A percentile compares a stretch with the other conserved stretches of the same genome.
Evolutionary conservation across 2,329 filamentous ascomycete species (phyloP).

Genomic region (Trichoderma sp.): DNA sequence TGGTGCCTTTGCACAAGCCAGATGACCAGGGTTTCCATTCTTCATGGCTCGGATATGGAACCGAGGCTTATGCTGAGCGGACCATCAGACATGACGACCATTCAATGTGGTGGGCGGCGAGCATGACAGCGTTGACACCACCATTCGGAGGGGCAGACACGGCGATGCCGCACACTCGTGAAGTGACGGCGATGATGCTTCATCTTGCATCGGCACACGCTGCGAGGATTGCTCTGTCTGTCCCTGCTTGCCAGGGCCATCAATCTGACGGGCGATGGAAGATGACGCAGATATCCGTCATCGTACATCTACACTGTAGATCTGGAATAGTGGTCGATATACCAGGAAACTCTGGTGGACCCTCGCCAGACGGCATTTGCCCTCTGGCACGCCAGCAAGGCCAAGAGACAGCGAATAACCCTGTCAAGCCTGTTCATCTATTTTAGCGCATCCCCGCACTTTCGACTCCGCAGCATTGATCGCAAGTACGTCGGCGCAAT

Average conservation of each 20-base stretch:
- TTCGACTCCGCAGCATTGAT: constrained; percentile 9
- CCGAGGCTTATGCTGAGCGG: constrained; percentile 21
- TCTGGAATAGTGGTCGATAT: background rate
- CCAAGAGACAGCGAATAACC: constrained; percentile 20
- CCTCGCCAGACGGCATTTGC: constrained; percentile 9
- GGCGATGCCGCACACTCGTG: background rate
- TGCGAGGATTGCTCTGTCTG: background rate
- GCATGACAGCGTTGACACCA: constrained; percentile 1
- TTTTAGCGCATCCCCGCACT: constrained; percentile 22
- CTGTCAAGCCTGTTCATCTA: background rate
- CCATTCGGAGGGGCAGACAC: background rate
- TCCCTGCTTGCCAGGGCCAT: background rate
- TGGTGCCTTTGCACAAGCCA: constrained; percentile 23
- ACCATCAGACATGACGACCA: constrained; percentile 6
- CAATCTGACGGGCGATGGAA: background rate
- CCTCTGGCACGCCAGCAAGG: background rate
- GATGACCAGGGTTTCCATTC: constrained; percentile 6
- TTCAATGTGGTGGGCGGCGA: constrained; percentile 8
- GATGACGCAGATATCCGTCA: constrained; percentile 15
- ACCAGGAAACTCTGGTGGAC: background rate
- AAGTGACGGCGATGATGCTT: constrained; percentile 5
- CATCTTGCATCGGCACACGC: background rate
- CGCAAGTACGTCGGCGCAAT: no score
- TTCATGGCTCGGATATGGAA: background rate
- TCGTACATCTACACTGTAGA: constrained; percentile 1